Percentiles rank a stretch among this genome's conserved stretches.
phyloP scores from a whole-genome alignment of 2,329 filamentous ascomycete species.

The Aureobasidium pullulans region DNA sequence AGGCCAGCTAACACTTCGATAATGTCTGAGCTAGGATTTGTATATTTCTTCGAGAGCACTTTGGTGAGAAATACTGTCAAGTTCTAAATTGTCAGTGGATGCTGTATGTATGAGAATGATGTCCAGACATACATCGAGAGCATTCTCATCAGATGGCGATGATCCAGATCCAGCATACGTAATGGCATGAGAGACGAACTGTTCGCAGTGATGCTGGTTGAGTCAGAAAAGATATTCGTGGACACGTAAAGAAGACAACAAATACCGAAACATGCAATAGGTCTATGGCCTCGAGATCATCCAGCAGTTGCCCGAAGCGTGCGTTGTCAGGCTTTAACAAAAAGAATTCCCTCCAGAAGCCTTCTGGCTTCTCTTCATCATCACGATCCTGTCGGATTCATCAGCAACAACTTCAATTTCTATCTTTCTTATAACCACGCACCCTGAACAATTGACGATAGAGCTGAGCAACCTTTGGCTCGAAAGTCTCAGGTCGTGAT shows the following conservation, averaged over 20 bases:
- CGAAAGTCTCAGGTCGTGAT: constrained; percentile 79
- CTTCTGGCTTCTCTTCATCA: constrained; percentile 66
- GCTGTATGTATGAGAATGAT: not conserved
- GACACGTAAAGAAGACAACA: not conserved
- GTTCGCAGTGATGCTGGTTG: constrained; percentile 56
- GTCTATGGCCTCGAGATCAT: constrained; percentile 63
- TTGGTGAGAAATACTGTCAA: constrained; percentile 79
- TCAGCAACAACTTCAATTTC: constrained; percentile 3
- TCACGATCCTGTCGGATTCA: constrained; percentile 47
- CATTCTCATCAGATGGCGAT: constrained; percentile 63
- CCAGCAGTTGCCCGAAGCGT: constrained; percentile 61
- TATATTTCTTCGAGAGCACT: constrained; percentile 81
- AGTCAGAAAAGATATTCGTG: not conserved
- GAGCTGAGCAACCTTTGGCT: constrained; percentile 86
- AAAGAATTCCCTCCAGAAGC: constrained; percentile 96
- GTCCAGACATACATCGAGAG: constrained; percentile 64
- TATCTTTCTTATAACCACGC: constrained; percentile 16
- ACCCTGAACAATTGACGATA: constrained; percentile 75
- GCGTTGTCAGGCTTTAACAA: constrained; percentile 71
- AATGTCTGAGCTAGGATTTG: constrained; percentile 90
- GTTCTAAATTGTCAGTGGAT: constrained; percentile 56
- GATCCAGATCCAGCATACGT: constrained; percentile 55
- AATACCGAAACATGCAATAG: constrained; percentile 65
- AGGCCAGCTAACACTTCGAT: constrained; percentile 85
- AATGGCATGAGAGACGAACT: constrained; percentile 70